phyloP scores from a whole-genome alignment of 805 yeast genomes.

The Lipomyces mesembrius region DNA sequence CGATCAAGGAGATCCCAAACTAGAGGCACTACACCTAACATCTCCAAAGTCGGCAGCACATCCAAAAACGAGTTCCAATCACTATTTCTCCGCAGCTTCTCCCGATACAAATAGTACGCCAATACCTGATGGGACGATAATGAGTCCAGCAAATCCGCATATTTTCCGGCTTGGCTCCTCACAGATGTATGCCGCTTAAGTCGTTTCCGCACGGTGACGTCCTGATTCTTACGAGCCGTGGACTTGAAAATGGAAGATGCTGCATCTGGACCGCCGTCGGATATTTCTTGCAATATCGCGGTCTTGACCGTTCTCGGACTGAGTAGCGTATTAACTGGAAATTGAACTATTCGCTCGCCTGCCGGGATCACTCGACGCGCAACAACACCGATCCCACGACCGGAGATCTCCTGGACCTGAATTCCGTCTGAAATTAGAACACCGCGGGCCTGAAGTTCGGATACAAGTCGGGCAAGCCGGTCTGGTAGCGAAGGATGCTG shows the following conservation, averaged over 20 bases:
- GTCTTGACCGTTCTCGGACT: slow-evolving; percentile 47
- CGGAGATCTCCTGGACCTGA: slow-evolving; percentile 50
- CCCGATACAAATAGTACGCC: slow-evolving; percentile 35
- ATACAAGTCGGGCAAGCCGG: slow-evolving; percentile 7
- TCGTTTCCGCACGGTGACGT: neutral
- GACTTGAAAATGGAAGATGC: neutral
- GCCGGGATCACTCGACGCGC: slow-evolving; percentile 49
- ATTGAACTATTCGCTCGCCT: slow-evolving; percentile 56
- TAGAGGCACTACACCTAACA: slow-evolving; percentile 63
- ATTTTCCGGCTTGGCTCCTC: neutral
- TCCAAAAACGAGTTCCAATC: slow-evolving; percentile 74
- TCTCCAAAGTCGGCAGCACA: slow-evolving; percentile 62
- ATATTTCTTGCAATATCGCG: slow-evolving; percentile 1
- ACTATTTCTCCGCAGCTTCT: neutral
- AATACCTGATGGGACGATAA: slow-evolving; percentile 40
- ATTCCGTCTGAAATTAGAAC: slow-evolving; percentile 39
- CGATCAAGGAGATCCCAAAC: slow-evolving; percentile 53
- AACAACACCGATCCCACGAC: slow-evolving; percentile 69
- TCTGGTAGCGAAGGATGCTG: neutral
- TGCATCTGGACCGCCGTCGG: neutral
- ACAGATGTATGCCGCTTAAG: neutral
- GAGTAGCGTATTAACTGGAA: slow-evolving; percentile 62
- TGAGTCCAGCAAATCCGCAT: neutral
- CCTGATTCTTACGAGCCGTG: neutral
- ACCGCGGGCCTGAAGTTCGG: slow-evolving; percentile 11